phyloP scores from a whole-genome alignment of 2,329 filamentous ascomycete genomes.

The Pezicula radicicola region DNA sequence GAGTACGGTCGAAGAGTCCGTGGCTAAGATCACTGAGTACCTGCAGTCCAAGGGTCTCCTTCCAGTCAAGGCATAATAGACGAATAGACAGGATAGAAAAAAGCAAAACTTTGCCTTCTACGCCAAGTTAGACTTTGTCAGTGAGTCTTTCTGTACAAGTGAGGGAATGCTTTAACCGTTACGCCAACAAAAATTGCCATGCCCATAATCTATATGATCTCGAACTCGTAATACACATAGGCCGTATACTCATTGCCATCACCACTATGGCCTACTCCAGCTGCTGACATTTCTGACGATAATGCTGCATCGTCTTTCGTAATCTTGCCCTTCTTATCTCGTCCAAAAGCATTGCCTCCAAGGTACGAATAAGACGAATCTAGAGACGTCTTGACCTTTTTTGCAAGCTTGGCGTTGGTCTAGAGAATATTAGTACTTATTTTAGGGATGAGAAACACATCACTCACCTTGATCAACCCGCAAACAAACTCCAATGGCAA shows the following conservation, averaged over 20 bases:
- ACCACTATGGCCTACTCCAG: slow-evolving; percentile 59
- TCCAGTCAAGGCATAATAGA: slow-evolving; percentile 24
- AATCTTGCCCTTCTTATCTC: slow-evolving; percentile 90
- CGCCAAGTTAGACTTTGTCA: not conserved
- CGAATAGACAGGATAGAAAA: slow-evolving; percentile 3
- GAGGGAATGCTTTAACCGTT: slow-evolving; percentile 19
- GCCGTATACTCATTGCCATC: slow-evolving; percentile 86
- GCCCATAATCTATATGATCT: slow-evolving; percentile 48
- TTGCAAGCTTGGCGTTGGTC: slow-evolving; percentile 78
- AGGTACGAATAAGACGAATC: slow-evolving; percentile 88
- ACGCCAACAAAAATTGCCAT: slow-evolving; percentile 12
- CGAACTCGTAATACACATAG: slow-evolving; percentile 96
- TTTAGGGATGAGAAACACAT: not conserved
- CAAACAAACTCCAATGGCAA: slow-evolving; percentile 87
- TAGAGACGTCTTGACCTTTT: slow-evolving; percentile 75
- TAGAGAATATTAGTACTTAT: slow-evolving; percentile 35
- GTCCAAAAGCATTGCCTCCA: slow-evolving; percentile 88
- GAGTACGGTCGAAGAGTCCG: slow-evolving; percentile 83
- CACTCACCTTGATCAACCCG: slow-evolving; percentile 75
- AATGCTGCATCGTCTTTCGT: slow-evolving; percentile 83
- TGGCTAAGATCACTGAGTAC: slow-evolving; percentile 79
- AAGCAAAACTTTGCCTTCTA: not conserved
- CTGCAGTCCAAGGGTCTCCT: slow-evolving; percentile 67
- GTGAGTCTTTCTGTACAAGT: not conserved
- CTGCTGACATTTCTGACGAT: slow-evolving; percentile 80